phyloP scores from a whole-genome alignment of 1,284 basidiomycete species.

The Anthracocystis setariae region DNA sequence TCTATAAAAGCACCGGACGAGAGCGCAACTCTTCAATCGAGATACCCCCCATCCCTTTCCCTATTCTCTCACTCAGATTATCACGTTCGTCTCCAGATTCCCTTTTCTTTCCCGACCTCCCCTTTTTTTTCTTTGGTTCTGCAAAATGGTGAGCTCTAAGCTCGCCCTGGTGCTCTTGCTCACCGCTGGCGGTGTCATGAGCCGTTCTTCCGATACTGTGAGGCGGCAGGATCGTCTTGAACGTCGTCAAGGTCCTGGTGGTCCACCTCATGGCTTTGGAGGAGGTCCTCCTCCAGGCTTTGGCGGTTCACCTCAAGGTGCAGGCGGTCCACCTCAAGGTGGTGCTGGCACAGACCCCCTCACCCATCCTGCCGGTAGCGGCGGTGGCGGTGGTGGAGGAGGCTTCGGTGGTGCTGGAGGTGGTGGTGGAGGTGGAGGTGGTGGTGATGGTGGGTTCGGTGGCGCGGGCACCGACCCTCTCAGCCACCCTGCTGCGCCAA shows the following conservation, averaged over 20 bases:
- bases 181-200: slow-evolving; percentile 44
- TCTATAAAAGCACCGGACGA: slow-evolving; percentile 1
- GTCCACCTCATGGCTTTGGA: background rate
- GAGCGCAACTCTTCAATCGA: background rate
- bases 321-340: background rate
- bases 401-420: background rate
- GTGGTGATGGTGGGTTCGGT: slow-evolving; percentile 7
- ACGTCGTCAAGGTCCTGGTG: slow-evolving; percentile 7
- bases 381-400: slow-evolving; percentile 2
- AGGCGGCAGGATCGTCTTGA: slow-evolving; percentile 32
- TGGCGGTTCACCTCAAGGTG: too few species aligned
- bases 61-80: background rate
- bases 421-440: background rate
- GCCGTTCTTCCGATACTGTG: slow-evolving; percentile 11
- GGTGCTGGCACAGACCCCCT: slow-evolving; percentile 2
- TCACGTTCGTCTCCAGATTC: background rate
- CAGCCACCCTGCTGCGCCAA: slow-evolving; percentile 14
- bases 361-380: slow-evolving; percentile 2
- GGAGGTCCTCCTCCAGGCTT: too few species aligned
- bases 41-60: slow-evolving; percentile 3
- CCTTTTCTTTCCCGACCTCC: background rate
- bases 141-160: slow-evolving; percentile 38
- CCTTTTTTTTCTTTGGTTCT: background rate
- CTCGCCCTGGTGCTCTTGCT: slow-evolving; percentile 37
- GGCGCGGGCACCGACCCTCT: slow-evolving; percentile 22